Percentiles rank a stretch among this genome's conserved stretches.
Evolutionary conservation across 352 stramenopile genomes (phyloP).

Genomic region (Globisporangium yorkense): DNA sequence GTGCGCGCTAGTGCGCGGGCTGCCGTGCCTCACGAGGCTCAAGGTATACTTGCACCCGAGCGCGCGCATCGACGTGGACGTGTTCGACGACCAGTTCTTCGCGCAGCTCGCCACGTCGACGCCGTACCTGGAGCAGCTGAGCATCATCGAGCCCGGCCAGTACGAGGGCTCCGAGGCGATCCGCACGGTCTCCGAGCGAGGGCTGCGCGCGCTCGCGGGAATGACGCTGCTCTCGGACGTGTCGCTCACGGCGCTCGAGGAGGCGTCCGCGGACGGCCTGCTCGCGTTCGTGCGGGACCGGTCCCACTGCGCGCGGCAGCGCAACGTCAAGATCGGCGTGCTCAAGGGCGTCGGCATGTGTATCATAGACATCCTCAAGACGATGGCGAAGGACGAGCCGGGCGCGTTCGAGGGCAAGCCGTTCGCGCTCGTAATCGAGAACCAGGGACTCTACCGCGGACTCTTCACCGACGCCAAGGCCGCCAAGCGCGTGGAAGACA

Average conservation of each 20-base stretch:
- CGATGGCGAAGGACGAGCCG: constrained; percentile 19
- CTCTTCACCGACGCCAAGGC: constrained; percentile 14
- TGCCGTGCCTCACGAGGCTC: constrained; percentile 28
- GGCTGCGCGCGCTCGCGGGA: constrained; percentile 19
- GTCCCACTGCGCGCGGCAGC: constrained; percentile 24
- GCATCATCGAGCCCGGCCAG: constrained; percentile 24
- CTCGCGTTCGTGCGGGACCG: constrained; percentile 23
- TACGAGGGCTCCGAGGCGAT: constrained; percentile 29
- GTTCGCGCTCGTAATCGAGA: constrained; percentile 36
- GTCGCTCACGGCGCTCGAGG: constrained; percentile 22
- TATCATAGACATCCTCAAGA: constrained; percentile 24
- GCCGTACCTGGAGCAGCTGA: constrained; percentile 28
- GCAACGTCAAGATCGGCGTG: constrained; percentile 37
- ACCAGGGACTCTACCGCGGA: constrained; percentile 26
- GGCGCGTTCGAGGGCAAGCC: constrained; percentile 14
- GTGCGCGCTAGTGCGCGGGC: constrained; percentile 21
- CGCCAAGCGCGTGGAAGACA: constrained; percentile 21
- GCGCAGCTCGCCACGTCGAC: constrained; percentile 16
- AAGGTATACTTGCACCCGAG: constrained; percentile 34
- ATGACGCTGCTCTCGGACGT: constrained; percentile 38
- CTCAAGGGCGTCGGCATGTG: constrained; percentile 25
- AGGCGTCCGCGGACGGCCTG: constrained; percentile 14
- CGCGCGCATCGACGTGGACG: constrained; percentile 26
- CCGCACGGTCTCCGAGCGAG: constrained; percentile 21
- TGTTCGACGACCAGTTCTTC: constrained; percentile 36